Base-by-base conservation (phyloP, 2,329 filamentous ascomycete species). In the Tolypocladium guangdongense region DNA sequence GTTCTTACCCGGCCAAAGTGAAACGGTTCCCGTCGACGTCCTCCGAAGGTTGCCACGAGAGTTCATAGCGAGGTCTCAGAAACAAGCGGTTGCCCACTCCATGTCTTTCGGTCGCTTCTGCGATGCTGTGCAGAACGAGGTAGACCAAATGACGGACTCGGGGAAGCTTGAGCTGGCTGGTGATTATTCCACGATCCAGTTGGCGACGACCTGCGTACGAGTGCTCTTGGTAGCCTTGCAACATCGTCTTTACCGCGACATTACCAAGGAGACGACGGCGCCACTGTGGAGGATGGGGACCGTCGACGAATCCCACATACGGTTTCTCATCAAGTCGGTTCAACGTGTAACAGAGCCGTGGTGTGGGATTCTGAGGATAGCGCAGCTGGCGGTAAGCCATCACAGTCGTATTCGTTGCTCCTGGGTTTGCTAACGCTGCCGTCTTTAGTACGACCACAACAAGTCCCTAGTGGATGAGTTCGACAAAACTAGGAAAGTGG, bases 81-180 rank as follows among this genome's bases (percentile, higher is more conserved):
- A 68, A 49, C 70, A 73, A 50, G 69, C 69, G 1, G 65, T 72
- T 4, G 69, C 67, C 2, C 70, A 71, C 51, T 65, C 70, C 33
- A 62, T 72, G 54, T 67, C 63, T 35, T 57, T 69, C 5, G 67
- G 65, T 7, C 65, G 67, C 2, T 71, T 73, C 53, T 69, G 65
- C 55, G 63, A 65, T n/a, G 63, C 60, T 22, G 62, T 71, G 6
- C 63, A 66, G 51, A 62, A 59, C 7, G 61, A 67, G 45, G 59
- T 63, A 11, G 62, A 63, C 7, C 56, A 59, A 33, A 62, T 62
- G 38, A 60, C 60, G 2, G 51, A 61, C 18, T 59, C 57, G 12
- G 57, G 60, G 24, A 64, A 57, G 33, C 59, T 59, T 24, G 61
- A 59, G 43, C 49, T 69, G 7, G 62, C 64, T 1, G 65, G 65